These are phyloP conservation scores for Ophiocordyceps sinensis DNA, from an alignment of 2,329 filamentous ascomycete species.

Conservation along the genomic window DNA sequence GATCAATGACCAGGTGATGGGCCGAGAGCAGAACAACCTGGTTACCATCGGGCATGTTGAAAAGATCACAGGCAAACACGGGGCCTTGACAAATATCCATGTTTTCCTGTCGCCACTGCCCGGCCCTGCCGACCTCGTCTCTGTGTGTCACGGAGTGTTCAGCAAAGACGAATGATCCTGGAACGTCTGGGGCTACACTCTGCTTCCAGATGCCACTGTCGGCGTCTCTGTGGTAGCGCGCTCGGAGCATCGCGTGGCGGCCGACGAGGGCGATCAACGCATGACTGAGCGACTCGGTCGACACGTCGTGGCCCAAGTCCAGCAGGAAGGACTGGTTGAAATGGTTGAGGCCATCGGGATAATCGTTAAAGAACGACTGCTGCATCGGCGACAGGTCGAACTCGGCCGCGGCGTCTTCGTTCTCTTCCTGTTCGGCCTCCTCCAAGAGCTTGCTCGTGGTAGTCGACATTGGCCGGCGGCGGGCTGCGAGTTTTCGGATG, in stretches of 20 bases:
- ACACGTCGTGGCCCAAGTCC: conserved; percentile 10
- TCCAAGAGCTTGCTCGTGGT: not conserved
- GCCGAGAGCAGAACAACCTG: conserved; percentile 3
- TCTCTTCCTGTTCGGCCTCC: not conserved
- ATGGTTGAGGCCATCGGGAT: conserved; percentile 13
- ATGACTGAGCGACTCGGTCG: conserved; percentile 3
- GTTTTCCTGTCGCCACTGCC: conserved; percentile 2
- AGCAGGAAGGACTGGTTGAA: conserved; percentile 31
- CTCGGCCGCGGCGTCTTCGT: conserved; percentile 9
- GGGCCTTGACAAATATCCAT: conserved; percentile 7
- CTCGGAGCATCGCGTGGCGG: conserved; percentile 21
- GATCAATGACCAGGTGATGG: conserved; percentile 19
- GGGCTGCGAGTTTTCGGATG: conserved; percentile 11
- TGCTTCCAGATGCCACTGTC: conserved; percentile 8
- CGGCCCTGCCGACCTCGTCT: not conserved
- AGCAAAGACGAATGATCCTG: conserved; percentile 1
- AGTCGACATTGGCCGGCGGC: not conserved
- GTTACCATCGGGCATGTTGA: conserved; percentile 3
- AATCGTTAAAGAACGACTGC: conserved; percentile 24
- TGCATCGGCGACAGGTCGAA: conserved; percentile 30
- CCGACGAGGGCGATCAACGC: conserved; percentile 13
- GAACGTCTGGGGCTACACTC: conserved; percentile 7
- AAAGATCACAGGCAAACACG: conserved; percentile 8
- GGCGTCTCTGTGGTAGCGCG: conserved; percentile 11
- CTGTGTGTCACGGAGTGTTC: not conserved